phyloP scores from a whole-genome alignment of 1,284 basidiomycete genomes.

The Apiotrichum veenhuisii region DNA sequence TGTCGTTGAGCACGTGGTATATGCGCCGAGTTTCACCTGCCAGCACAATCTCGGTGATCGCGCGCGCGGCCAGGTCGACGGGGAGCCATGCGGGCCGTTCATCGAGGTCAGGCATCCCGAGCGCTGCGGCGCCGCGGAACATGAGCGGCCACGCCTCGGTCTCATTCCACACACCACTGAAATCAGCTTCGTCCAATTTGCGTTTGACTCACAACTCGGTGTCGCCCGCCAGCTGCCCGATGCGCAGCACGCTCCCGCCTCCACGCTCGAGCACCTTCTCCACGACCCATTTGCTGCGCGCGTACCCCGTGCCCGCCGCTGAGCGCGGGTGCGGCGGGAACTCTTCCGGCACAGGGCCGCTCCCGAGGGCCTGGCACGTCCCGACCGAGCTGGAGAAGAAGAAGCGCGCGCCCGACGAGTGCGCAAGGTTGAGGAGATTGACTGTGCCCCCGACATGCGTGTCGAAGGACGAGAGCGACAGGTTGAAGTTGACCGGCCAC shows the following conservation, averaged over 20 bases:
- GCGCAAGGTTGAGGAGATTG: constrained; percentile 57
- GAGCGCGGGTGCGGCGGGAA: constrained; percentile 33
- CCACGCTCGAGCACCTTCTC: constrained; percentile 57
- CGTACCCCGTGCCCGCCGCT: constrained; percentile 56
- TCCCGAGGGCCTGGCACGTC: constrained; percentile 36
- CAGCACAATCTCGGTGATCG: constrained; percentile 55
- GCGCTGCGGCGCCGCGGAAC: constrained; percentile 50
- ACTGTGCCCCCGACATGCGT: constrained; percentile 56
- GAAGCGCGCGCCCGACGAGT: constrained; percentile 36
- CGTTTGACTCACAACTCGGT: constrained; percentile 39
- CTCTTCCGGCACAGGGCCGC: constrained; percentile 25
- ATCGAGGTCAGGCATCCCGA: constrained; percentile 53
- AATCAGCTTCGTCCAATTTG: background rate
- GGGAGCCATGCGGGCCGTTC: constrained; percentile 59
- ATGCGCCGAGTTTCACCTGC: constrained; percentile 43
- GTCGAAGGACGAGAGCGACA: constrained; percentile 55
- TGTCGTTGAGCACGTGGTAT: constrained; percentile 67
- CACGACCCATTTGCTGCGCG: constrained; percentile 60
- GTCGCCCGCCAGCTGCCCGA: constrained; percentile 56
- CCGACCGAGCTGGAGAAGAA: constrained; percentile 61
- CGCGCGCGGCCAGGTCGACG: constrained; percentile 57
- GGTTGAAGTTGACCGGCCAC: constrained; percentile 47
- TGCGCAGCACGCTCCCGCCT: constrained; percentile 39
- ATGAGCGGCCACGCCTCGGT: constrained; percentile 56
- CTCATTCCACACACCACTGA: constrained; percentile 59